Base-by-base conservation (phyloP, 208 protist species). In the Wallacemonas sp. region DNA sequence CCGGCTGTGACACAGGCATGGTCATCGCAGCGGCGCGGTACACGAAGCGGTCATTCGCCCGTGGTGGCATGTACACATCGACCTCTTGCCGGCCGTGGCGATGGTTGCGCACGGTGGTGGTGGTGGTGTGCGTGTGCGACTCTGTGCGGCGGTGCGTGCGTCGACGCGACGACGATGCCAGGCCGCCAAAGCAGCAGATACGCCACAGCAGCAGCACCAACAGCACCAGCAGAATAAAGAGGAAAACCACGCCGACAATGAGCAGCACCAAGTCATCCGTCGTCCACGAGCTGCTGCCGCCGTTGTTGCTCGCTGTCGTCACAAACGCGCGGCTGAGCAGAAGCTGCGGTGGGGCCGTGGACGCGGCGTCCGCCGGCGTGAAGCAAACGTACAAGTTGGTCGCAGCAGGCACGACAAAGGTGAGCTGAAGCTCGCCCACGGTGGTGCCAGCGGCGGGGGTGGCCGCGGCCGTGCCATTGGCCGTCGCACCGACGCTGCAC, bases 41-140 rank as follows among this genome's bases (percentile, higher is more conserved):
- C 23, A 92, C 68, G 62, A 90, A 95, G n/a, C 89, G 81, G 46
- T 90, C 80, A 68, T 95, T 95, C 23, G 74, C 74, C 20, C 84
- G 83, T 3, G 89, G 89, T 28, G 79, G 78, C 67, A 92, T 81
- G 61, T 87, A 87, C 18, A 89, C 76, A 23, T 49, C 28, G 4
- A 3, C 22, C 22, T 64, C 57, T 1, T 49, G 38, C 7, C 57
- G 41, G 5, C 22, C 38, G 33, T 22, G 8, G 50, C 33, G 20
- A 3, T 10, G 57, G 4, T 4, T 42, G 26, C 20, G 52, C 18
- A 26, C n/a, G 12, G 52, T 42, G 31, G 32, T 59, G 52, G 11
- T 7, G 12, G 52, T 42, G 31, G 32, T 59, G 52, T 29, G 16
- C 52, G 38, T 59, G 31, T 33, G 26, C 31, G 26, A 31, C n/a